phyloP scores from a whole-genome alignment of 805 yeast genomes.

The Ogataea glucozyma region DNA sequence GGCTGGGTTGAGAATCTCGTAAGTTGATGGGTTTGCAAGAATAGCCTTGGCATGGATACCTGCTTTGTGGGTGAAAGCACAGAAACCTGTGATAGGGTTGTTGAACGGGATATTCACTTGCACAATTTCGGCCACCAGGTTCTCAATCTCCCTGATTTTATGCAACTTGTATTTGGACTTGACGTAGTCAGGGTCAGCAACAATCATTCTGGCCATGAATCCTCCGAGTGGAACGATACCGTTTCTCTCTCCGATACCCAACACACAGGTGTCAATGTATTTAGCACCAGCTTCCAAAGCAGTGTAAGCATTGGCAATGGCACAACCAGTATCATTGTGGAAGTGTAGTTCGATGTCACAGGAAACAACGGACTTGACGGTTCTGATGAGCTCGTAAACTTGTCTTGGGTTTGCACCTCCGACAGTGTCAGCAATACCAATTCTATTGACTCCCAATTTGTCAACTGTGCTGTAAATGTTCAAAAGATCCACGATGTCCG shows the following conservation, averaged over 20 bases:
- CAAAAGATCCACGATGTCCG: slow-evolving; percentile 58
- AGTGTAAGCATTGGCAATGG: slow-evolving; percentile 62
- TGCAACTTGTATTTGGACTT: slow-evolving; percentile 56
- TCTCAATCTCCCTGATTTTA: slow-evolving; percentile 58
- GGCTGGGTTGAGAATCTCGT: slow-evolving; percentile 57
- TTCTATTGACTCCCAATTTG: slow-evolving; percentile 61
- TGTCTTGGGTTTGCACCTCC: slow-evolving; percentile 68
- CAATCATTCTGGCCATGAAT: slow-evolving; percentile 63
- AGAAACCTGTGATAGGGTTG: slow-evolving; percentile 64
- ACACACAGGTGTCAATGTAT: slow-evolving; percentile 56
- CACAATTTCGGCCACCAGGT: slow-evolving; percentile 59
- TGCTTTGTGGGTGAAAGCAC: slow-evolving; percentile 66
- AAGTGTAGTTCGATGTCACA: slow-evolving; percentile 64
- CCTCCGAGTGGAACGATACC: slow-evolving; percentile 65
- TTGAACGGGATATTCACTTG: slow-evolving; percentile 61
- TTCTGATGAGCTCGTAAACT: slow-evolving; percentile 59
- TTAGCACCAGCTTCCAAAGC: slow-evolving; percentile 65
- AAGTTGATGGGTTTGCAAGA: slow-evolving; percentile 63
- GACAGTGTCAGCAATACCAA: slow-evolving; percentile 64
- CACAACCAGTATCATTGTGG: slow-evolving; percentile 66
- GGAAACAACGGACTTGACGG: slow-evolving; percentile 54
- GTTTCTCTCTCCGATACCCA: slow-evolving; percentile 65
- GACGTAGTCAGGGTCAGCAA: slow-evolving; percentile 60
- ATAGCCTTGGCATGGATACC: slow-evolving; percentile 66
- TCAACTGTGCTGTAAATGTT: slow-evolving; percentile 62